These are phyloP conservation scores for Myxozyma kluyveri DNA, from an alignment of 805 yeast species.

Conservation along the genomic window DNA sequence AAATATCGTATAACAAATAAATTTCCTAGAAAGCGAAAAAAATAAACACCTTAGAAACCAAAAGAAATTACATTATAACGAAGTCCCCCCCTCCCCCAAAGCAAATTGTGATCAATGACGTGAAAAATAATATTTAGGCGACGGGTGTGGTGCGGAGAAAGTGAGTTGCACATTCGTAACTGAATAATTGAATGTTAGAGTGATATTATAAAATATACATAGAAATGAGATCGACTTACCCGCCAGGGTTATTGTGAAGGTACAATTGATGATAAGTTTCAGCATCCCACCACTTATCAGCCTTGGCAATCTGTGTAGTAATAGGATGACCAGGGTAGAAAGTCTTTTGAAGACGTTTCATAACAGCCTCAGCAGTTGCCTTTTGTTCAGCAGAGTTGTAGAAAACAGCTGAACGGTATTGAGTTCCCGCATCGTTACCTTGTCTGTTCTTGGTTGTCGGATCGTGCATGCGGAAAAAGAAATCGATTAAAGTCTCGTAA, in stretches of 20 bases:
- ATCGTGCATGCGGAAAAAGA: conserved; percentile 90
- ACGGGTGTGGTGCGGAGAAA: conserved; percentile 59
- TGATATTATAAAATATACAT: background rate
- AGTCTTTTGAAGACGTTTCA: conserved; percentile 58
- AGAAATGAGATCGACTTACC: conserved; percentile 42
- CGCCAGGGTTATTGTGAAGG: conserved; percentile 72
- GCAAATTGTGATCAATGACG: too few species aligned
- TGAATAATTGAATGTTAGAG: background rate
- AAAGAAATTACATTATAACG: too few species aligned
- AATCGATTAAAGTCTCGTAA: conserved; percentile 64
- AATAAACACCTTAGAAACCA: too few species aligned
- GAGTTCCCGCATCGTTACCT: conserved; percentile 87
- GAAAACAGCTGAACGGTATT: conserved; percentile 82
- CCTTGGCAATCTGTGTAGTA: conserved; percentile 66
- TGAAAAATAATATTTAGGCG: too few species aligned
- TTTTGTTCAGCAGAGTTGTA: conserved; percentile 55
- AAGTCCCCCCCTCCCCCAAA: too few species aligned
- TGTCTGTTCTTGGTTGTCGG: conserved; percentile 82
- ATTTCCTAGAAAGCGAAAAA: too few species aligned
- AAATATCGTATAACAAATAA: too few species aligned
- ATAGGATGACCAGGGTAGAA: conserved; percentile 72
- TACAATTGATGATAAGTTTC: conserved; percentile 91
- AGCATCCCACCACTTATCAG: conserved; percentile 80
- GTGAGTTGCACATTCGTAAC: conserved; percentile 82
- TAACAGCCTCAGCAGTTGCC: conserved; percentile 44